Evolutionary conservation across 345 rosid genomes (phyloP).

Genomic region (Lepidium aucheri): DNA sequence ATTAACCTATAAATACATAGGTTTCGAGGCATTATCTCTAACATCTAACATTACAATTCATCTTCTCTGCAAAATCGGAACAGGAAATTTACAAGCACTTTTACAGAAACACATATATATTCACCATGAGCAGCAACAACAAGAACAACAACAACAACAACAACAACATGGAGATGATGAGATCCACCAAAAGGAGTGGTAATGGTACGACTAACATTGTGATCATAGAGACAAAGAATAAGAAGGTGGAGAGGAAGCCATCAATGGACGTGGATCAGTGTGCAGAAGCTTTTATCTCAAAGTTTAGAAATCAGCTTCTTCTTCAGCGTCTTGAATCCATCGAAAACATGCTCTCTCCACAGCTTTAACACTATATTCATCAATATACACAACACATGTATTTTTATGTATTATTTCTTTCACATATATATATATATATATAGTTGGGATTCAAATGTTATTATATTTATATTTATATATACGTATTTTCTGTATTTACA

Average conservation of each 20-base stretch:
- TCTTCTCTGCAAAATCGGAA: not conserved
- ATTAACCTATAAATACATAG: slow-evolving; percentile 9
- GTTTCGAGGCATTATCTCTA: not conserved
- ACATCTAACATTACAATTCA: not conserved
- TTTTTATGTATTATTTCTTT: not conserved
- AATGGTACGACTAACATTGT: slow-evolving; percentile 5
- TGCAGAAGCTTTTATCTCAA: slow-evolving; percentile 71
- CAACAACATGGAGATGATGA: slow-evolving; percentile 18
- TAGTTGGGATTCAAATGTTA: too few relatives aligned
- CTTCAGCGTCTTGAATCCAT: slow-evolving; percentile 75
- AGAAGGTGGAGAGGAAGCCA: slow-evolving; percentile 41
- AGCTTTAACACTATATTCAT: slow-evolving; percentile 24
- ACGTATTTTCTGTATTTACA: too few relatives aligned
- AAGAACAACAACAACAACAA: slow-evolving; percentile 4
- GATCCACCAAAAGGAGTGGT: not conserved
- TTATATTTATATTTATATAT: not conserved
- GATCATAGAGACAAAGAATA: slow-evolving; percentile 7
- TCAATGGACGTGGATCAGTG: slow-evolving; percentile 60
- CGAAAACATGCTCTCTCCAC: slow-evolving; percentile 57
- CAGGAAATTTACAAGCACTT: not conserved
- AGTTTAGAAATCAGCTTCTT: slow-evolving; percentile 56
- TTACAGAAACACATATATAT: not conserved
- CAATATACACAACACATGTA: not conserved
- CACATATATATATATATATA: not conserved
- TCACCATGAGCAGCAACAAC: slow-evolving; percentile 17